Percentiles rank a stretch among this genome's conserved stretches.
Evolutionary conservation across 78 protist genomes (phyloP).

Genomic region (Dictyostelium brefeldianum): DNA sequence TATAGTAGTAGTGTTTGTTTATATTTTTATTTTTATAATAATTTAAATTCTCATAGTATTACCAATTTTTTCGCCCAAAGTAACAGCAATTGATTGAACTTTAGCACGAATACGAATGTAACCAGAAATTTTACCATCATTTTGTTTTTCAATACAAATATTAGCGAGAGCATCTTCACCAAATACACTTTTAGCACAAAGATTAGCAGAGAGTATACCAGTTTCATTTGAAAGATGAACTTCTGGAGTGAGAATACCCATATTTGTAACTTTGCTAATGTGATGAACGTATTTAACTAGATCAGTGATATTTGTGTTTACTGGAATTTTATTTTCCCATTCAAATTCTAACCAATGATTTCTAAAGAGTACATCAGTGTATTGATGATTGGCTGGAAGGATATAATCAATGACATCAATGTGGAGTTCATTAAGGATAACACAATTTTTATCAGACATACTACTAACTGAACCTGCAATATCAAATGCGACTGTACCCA

Average conservation of each 20-base stretch:
- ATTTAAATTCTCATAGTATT: not conserved
- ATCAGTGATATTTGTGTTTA: slow-evolving; percentile 76
- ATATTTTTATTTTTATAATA: slow-evolving; percentile 78
- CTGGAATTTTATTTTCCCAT: slow-evolving; percentile 98
- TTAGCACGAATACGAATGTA: slow-evolving; percentile 96
- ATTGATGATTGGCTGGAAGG: slow-evolving; percentile 91
- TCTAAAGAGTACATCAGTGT: slow-evolving; percentile 91
- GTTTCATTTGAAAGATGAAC: slow-evolving; percentile 91
- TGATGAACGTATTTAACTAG: slow-evolving; percentile 90
- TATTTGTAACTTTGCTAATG: slow-evolving; percentile 93
- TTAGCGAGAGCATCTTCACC: slow-evolving; percentile 97
- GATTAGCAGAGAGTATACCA: slow-evolving; percentile 96
- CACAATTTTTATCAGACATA: slow-evolving; percentile 85
- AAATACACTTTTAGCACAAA: slow-evolving; percentile 94
- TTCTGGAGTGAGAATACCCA: slow-evolving; percentile 93
- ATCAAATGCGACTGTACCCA: slow-evolving; percentile 96
- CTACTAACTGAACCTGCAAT: slow-evolving; percentile 66
- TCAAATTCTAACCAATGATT: slow-evolving; percentile 98
- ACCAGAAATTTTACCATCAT: slow-evolving; percentile 90
- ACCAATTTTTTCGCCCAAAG: slow-evolving; percentile 96
- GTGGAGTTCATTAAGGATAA: slow-evolving; percentile 96
- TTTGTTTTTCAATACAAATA: slow-evolving; percentile 89
- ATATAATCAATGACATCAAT: slow-evolving; percentile 98
- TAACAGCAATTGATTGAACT: slow-evolving; percentile 98
- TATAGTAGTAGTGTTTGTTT: no score